Percentiles rank a stretch among this genome's conserved stretches.
Conservation (phyloP, 108 stramenopile genomes). For the Nitzschia putrida region DNA sequence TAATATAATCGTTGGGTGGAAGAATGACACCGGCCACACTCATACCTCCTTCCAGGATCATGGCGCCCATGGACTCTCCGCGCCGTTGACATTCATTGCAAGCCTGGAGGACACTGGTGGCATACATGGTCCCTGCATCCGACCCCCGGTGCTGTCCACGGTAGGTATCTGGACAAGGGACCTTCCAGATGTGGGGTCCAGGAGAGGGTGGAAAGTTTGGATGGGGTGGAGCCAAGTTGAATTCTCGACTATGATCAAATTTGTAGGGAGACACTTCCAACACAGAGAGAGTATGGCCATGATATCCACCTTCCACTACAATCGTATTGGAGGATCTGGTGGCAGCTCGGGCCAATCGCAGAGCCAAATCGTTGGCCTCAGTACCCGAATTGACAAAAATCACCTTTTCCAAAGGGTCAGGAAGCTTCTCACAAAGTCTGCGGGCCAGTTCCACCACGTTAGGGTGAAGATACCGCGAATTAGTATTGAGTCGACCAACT, state of each 20-base stretch:
- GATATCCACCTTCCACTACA: constrained; percentile 88
- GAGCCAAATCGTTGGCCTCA: constrained; percentile 97
- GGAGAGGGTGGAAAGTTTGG: constrained; percentile 38
- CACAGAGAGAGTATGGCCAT: constrained; percentile 86
- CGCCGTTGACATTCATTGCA: constrained; percentile 48
- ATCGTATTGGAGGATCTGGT: constrained; percentile 56
- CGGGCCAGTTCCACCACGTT: constrained; percentile 64
- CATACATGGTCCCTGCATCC: constrained; percentile 60
- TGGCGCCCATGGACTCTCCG: constrained; percentile 71
- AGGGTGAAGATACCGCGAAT: constrained; percentile 93
- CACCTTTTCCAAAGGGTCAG: constrained; percentile 69
- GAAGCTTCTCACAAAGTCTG: constrained; percentile 56
- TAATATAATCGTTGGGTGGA: constrained; percentile 80
- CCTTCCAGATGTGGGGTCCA: constrained; percentile 68
- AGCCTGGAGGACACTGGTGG: constrained; percentile 64
- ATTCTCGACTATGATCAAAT: constrained; percentile 69
- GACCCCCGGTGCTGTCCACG: constrained; percentile 62
- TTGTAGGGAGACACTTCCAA: constrained; percentile 94
- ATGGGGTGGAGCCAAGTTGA: constrained; percentile 17
- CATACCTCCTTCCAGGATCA: constrained; percentile 91
- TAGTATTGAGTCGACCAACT: constrained; percentile 78
- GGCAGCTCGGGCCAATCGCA: constrained; percentile 87
- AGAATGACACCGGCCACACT: constrained; percentile 89
- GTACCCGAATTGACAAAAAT: constrained; percentile 94
- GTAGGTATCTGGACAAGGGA: constrained; percentile 86